Evolutionary conservation across 331 rosid species (phyloP), one percentile per base, ranked within the genome.

Genomic region (Rhamnella rubrinervis): DNA sequence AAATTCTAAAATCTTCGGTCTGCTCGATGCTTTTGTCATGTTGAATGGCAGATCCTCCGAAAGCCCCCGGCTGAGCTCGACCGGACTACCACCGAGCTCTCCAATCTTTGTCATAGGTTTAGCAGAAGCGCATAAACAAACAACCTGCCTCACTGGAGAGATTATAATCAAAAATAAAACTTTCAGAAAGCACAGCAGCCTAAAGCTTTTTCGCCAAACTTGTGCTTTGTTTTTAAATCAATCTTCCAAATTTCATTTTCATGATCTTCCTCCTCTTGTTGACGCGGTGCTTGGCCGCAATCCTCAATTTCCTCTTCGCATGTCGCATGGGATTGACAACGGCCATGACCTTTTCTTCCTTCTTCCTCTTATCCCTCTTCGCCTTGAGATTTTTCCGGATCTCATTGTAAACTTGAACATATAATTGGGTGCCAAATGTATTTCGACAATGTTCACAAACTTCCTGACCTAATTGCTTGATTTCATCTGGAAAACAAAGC

Each of bases 341-440:
- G 26, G 98, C 98, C 97, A 93, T 82, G 52, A 82, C 76, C 78
- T 93, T 91, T 77, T 85, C 92, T 78, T 83, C 92, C 28, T 77
- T 88, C 68, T 84, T 93, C 85, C 92, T 91, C 85, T 87, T 84
- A 58, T 84, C 90, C 80, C 98, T 81, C 70, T 87, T 93, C 28
- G 72, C 72, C 73, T 79, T 78, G 31, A 88, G 85, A 61, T 76
- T 71, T 82, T 84, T 93, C 82, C 89, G 77, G 77, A 85, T 84
- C 68, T 72, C 87, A 56, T 76, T 83, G 77, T 84, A 84, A 73
- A 78, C 82, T 63, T 75, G 77, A 52, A 82, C 85, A 46, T 71
- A 88, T 64, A 79, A 82, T 37, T 85, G 83, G 62, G 71, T 83
- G 46, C 97, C 97, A 78, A 87, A 39, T 72, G 59, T 72, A 19